phyloP scores from a whole-genome alignment of 139 green algal species.

The Chlorella sp. region DNA sequence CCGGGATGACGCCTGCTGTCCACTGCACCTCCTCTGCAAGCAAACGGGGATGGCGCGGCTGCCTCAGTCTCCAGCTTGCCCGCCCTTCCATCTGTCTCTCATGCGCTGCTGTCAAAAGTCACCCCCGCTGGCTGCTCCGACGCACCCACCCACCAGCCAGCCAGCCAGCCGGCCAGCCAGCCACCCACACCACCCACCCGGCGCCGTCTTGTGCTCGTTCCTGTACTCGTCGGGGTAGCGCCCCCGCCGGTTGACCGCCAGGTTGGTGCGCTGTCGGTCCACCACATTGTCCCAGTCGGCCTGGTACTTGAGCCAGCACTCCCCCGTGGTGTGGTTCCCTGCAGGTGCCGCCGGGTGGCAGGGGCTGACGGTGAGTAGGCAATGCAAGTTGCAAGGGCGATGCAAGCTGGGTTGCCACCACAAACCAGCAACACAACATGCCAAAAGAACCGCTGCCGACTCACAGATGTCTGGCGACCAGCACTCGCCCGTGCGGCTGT shows the following conservation, averaged over 20 bases:
- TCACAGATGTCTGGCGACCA: conserved; percentile 59
- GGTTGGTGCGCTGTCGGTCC: conserved; percentile 42
- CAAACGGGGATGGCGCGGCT: too few species aligned
- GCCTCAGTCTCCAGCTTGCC: background rate
- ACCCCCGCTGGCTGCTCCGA: too few species aligned
- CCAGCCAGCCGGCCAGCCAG: background rate
- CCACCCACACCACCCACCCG: background rate
- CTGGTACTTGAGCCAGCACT: conserved; percentile 64
- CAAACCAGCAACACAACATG: too few species aligned
- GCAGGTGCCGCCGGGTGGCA: too few species aligned
- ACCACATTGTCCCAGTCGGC: conserved; percentile 51
- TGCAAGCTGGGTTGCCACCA: too few species aligned
- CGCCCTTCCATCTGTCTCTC: too few species aligned
- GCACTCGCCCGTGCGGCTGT: conserved; percentile 38
- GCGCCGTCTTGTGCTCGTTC: conserved; percentile 31
- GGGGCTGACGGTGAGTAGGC: background rate
- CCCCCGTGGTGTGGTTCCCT: conserved; percentile 20
- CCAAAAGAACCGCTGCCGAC: background rate
- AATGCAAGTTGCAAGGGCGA: too few species aligned
- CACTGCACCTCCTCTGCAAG: conserved; percentile 3
- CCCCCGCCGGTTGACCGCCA: conserved; percentile 37
- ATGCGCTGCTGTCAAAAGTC: too few species aligned
- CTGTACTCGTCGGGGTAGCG: conserved; percentile 1
- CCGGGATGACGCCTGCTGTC: background rate
- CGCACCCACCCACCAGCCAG: background rate